Percentiles rank a stretch among this genome's conserved stretches.
phyloP scores from a whole-genome alignment of 202 grass and related monocot genomes.

The Panicum hallii region DNA sequence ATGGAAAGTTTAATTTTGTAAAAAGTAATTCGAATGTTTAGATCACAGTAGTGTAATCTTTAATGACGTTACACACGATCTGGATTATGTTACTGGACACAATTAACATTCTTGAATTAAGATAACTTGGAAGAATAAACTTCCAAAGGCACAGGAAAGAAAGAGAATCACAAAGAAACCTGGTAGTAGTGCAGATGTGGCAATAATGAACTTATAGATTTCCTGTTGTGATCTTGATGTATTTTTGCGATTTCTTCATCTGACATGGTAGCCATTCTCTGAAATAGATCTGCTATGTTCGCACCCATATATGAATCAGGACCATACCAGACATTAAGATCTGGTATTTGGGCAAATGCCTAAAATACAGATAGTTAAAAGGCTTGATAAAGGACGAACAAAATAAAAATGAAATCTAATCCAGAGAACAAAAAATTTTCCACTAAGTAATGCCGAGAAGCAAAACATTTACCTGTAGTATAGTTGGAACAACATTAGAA shows the following conservation, averaged over 20 bases:
- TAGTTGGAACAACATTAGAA: constrained; percentile 95
- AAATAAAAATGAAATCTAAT: constrained; percentile 31
- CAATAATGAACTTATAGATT: constrained; percentile 75
- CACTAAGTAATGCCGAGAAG: constrained; percentile 4
- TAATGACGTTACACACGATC: neutral
- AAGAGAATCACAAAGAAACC: constrained; percentile 52
- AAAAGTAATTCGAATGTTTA: neutral
- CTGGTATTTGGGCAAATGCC: constrained; percentile 91
- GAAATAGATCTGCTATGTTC: constrained; percentile 92
- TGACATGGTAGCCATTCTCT: constrained; percentile 82
- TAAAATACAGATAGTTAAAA: constrained; percentile 45
- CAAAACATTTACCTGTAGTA: constrained; percentile 81
- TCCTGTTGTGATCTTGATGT: constrained; percentile 78
- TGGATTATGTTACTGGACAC: neutral
- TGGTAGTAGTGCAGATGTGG: constrained; percentile 79
- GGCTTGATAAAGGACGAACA: constrained; percentile 33
- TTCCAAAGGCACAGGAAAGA: constrained; percentile 13
- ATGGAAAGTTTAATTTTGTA: neutral
- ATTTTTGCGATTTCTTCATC: constrained; percentile 90
- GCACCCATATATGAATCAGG: constrained; percentile 99
- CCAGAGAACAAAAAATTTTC: constrained; percentile 15
- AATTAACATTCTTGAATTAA: constrained; percentile 20
- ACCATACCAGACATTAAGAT: constrained; percentile 93
- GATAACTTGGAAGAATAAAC: constrained; percentile 13
- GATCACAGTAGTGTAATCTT: neutral